Conservation (phyloP, 2,329 filamentous ascomycete genomes). For the Onygenales sp. region DNA sequence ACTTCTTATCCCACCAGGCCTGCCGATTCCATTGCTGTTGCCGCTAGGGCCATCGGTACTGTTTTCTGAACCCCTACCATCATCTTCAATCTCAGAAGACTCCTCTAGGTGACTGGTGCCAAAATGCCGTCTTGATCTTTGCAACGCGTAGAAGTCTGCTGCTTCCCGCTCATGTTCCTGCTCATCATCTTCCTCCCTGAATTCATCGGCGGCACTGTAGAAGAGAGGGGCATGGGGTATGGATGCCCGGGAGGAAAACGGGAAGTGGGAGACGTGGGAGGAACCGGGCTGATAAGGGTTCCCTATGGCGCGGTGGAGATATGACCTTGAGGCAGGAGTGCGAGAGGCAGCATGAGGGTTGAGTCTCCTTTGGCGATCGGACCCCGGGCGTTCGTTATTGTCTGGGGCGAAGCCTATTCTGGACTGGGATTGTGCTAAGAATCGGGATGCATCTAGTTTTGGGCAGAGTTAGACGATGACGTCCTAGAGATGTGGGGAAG, state of each 20-base stretch:
- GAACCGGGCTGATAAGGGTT: conserved; percentile 71
- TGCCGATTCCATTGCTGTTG: conserved; percentile 26
- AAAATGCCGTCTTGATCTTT: conserved; percentile 81
- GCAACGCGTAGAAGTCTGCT: conserved; percentile 86
- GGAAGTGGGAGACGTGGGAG: conserved; percentile 65
- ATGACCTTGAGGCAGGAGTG: conserved; percentile 40
- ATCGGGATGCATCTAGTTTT: conserved; percentile 77
- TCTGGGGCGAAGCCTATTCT: conserved; percentile 66
- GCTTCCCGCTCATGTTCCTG: conserved; percentile 83
- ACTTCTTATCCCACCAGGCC: conserved; percentile 45
- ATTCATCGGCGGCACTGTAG: conserved; percentile 81
- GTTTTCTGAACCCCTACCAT: conserved; percentile 33
- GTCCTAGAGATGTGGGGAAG: not conserved
- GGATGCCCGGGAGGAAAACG: conserved; percentile 68
- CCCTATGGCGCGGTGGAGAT: conserved; percentile 45
- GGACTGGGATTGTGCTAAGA: conserved; percentile 93
- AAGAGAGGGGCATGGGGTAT: conserved; percentile 84
- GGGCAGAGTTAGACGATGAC: not conserved
- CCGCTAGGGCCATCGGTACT: conserved; percentile 47
- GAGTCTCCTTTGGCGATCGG: conserved; percentile 39
- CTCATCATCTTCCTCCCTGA: conserved; percentile 86
- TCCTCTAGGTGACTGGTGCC: conserved; percentile 74
- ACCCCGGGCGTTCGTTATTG: conserved; percentile 36
- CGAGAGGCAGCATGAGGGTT: conserved; percentile 36
- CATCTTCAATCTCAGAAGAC: conserved; percentile 72